Evolutionary conservation across 306 rosid genomes (phyloP), one percentile per base, ranked within the genome.

Genomic region (Vicia sativa): DNA sequence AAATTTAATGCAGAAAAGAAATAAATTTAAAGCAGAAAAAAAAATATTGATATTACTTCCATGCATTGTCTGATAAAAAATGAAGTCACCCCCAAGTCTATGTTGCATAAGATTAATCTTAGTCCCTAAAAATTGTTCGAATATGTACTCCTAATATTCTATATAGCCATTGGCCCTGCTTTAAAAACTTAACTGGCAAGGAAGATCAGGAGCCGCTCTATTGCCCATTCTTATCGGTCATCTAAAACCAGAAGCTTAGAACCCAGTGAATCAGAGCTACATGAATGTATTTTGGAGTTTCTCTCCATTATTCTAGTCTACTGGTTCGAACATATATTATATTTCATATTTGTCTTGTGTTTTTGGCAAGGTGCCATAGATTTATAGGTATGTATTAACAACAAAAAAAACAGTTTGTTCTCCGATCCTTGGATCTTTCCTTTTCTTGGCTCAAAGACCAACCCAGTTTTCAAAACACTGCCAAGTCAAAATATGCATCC

Each of bases 181-280:
- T 49, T 26, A 12, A 61, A 34, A 60, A 50, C 42, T 25, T 11
- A 55, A 18, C 23, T 5, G 15, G 41, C 37, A 68, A 50, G 58
- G 48, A 35, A 61, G 9, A 67, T 21, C 50, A 49, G 35, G 72
- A 74, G 13, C 16, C 26, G 9, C n/a, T n/a, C n/a, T n/a, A n/a
- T n/a, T n/a, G n/a, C n/a, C n/a, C n/a, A n/a, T n/a, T n/a, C n/a
- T n/a, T n/a, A n/a, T n/a, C n/a, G n/a, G n/a, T n/a, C n/a, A 57
- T 58, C 44, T 57, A 75, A 67, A 74, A n/a, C 19, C 31, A 37
- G 62, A 57, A 74, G 68, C 25, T 66, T 14, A 46, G 23, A 53
- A 64, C 64, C 59, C 42, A 38, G 48, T 26, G 49, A 50, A 49
- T 44, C 9, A 11, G 62, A 49, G 46, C 41, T 59, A 59, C 14